Conservation (phyloP, 352 stramenopile species). For the Blastocystis sp. region DNA sequence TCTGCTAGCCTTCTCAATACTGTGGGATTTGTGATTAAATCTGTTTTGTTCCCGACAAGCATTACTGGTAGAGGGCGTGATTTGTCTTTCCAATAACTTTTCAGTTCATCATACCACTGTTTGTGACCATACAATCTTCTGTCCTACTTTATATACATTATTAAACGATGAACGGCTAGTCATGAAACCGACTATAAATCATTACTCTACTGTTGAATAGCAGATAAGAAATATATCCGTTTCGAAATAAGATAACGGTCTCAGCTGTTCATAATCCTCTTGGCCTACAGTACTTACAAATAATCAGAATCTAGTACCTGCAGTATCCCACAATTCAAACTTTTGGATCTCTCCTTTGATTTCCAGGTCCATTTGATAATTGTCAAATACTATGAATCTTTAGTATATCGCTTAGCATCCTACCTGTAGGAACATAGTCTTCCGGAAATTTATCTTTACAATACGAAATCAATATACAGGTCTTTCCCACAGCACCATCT, state of each 20-base stretch:
- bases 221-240: slow-evolving; percentile 39
- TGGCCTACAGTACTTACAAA: background rate
- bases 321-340: slow-evolving; percentile 35
- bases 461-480: slow-evolving; percentile 33
- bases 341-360: background rate
- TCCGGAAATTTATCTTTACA: slow-evolving; percentile 31
- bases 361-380: slow-evolving; percentile 17
- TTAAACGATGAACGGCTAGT: slow-evolving; percentile 11
- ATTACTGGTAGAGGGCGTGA: slow-evolving; percentile 12
- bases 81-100: slow-evolving; percentile 24
- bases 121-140: background rate
- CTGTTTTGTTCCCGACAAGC: slow-evolving; percentile 35
- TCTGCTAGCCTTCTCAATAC: background rate
- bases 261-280: slow-evolving; percentile 38
- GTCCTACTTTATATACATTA: slow-evolving; percentile 10
- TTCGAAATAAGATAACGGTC: slow-evolving; percentile 24
- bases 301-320: background rate
- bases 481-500: slow-evolving; percentile 44
- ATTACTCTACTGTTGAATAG: slow-evolving; percentile 34
- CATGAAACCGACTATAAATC: background rate
- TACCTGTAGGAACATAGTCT: slow-evolving; percentile 35
- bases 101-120: slow-evolving; percentile 25
- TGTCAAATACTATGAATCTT: slow-evolving; percentile 10
- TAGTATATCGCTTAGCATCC: background rate
- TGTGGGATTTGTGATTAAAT: slow-evolving; percentile 22